Evolutionary conservation across 371 early-diverging fungal genomes (phyloP).

Genomic region (Dinochytrium kinnereticum): DNA sequence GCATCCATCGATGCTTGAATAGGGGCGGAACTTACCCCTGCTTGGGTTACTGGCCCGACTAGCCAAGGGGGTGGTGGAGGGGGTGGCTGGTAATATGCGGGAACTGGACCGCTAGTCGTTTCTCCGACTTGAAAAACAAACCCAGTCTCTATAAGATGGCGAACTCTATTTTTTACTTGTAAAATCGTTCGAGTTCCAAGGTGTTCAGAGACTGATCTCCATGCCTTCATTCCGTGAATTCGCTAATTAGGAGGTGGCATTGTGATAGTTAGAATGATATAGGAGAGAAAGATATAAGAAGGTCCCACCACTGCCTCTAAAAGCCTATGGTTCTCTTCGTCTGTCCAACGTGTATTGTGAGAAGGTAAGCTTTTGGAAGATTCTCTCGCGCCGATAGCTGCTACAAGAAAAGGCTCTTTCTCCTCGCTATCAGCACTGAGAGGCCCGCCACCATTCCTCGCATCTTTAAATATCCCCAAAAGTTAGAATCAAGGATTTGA

Average conservation of each 20-base stretch:
- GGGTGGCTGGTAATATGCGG: conserved; percentile 15
- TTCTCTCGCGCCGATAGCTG: neutral
- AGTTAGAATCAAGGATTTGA: too few relatives aligned
- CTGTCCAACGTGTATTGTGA: conserved; percentile 67
- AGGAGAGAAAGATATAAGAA: neutral
- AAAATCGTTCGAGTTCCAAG: conserved; percentile 64
- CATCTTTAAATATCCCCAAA: too few relatives aligned
- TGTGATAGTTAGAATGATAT: neutral
- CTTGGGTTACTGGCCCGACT: neutral
- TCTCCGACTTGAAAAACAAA: conserved; percentile 20
- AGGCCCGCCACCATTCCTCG: too few relatives aligned
- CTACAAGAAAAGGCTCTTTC: neutral
- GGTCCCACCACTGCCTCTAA: conserved; percentile 58
- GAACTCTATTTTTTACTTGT: conserved; percentile 73
- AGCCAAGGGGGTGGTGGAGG: conserved; percentile 5
- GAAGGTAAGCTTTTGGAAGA: conserved; percentile 47
- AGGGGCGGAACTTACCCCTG: too few relatives aligned
- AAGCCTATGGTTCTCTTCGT: conserved; percentile 52
- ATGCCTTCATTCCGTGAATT: conserved; percentile 67
- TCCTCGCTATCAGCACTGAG: neutral
- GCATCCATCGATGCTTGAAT: too few relatives aligned
- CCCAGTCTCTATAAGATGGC: conserved; percentile 56
- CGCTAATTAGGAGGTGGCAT: conserved; percentile 35
- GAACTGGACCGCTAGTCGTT: neutral
- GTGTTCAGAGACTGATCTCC: conserved; percentile 63